These are phyloP conservation scores for Scalesia atractyloides DNA, from an alignment of 129 eudicot species.

Conservation along the genomic window DNA sequence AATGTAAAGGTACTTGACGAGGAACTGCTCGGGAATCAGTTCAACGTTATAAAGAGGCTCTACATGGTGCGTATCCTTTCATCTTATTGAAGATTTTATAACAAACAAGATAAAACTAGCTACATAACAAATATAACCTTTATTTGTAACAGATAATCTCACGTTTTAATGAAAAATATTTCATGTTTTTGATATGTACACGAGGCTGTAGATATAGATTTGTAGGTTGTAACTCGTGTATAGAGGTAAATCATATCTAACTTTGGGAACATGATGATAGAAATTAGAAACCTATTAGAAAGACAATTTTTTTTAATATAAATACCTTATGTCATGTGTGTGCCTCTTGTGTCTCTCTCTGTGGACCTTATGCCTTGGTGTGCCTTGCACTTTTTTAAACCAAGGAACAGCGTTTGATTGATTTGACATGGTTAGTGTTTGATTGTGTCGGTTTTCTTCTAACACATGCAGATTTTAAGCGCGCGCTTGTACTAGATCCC, in stretches of 20 bases:
- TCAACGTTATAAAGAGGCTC: conserved; percentile 70
- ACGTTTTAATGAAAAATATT: neutral
- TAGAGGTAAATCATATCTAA: no score
- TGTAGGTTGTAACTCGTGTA: no score
- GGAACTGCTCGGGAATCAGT: conserved; percentile 92
- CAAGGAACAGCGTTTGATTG: neutral
- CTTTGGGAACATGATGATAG: no score
- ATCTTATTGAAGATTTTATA: neutral
- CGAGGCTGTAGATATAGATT: no score
- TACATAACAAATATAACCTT: neutral
- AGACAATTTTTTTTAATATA: no score
- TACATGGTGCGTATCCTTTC: conserved; percentile 56
- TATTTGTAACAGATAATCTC: neutral
- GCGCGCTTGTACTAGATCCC: conserved; percentile 88
- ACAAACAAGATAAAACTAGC: neutral
- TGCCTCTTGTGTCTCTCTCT: no score
- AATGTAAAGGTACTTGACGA: conserved; percentile 88
- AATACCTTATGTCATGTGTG: no score
- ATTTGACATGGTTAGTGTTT: neutral
- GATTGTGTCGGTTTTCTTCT: neutral
- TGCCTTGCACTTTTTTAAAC: no score
- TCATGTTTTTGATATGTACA: no score
- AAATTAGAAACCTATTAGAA: no score
- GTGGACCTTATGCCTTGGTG: no score
- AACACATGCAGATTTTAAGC: conserved; percentile 74